A percentile compares a stretch with the other conserved stretches of the same genome.
phyloP scores from a whole-genome alignment of 2,329 filamentous ascomycete genomes.

The Aspergillus sp. region DNA sequence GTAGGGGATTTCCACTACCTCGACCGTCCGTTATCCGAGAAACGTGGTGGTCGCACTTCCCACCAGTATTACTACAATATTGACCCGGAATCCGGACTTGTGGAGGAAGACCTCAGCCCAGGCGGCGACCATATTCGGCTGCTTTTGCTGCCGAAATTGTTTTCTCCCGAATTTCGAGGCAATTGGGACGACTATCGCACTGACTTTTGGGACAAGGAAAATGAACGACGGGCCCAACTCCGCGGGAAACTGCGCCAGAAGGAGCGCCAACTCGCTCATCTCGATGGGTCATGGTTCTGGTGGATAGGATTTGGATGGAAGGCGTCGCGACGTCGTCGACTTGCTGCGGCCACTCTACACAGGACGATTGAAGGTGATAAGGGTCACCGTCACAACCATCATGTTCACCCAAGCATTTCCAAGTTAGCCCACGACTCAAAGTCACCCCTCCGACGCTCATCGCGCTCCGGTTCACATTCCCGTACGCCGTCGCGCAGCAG shows the following conservation, averaged over 20 bases:
- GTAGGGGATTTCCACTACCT: conserved; percentile 74
- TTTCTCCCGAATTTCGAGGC: conserved; percentile 89
- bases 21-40: conserved; percentile 55
- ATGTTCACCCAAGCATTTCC: conserved; percentile 28
- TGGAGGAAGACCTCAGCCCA: conserved; percentile 86
- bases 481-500: conserved; percentile 44
- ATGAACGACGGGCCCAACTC: conserved; percentile 77
- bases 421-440: conserved; percentile 31
- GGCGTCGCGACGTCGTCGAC: conserved; percentile 31
- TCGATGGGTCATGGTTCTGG: conserved; percentile 76
- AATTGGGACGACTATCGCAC: conserved; percentile 95
- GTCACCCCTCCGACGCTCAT: conserved; percentile 29
- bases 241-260: conserved; percentile 68
- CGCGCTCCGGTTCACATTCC: conserved; percentile 42
- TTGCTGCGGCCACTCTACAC: conserved; percentile 28
- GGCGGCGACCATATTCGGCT: conserved; percentile 92
- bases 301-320: conserved; percentile 66
- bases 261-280: conserved; percentile 66
- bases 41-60: conserved; percentile 38
- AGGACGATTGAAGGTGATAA: conserved; percentile 30
- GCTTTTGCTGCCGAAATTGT: conserved; percentile 86
- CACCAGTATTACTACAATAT: conserved; percentile 51
- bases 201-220: conserved; percentile 97
- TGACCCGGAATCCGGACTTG: conserved; percentile 61
- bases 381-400: conserved; percentile 29